Conservation (phyloP, 2,329 filamentous ascomycete genomes). For the Aspergillus fructus region DNA sequence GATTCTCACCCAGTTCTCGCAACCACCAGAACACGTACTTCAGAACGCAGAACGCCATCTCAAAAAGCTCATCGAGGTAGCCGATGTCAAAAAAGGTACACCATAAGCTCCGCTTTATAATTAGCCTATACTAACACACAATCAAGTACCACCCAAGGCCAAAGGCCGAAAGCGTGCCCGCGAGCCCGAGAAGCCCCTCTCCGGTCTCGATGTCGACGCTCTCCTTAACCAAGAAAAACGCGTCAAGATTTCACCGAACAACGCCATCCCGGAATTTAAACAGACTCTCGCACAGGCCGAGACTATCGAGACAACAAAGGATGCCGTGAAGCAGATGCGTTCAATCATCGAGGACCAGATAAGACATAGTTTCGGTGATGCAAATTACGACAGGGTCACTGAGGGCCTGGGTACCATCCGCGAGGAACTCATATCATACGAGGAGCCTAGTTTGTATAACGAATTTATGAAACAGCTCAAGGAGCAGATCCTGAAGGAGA, state of each 20-base stretch:
- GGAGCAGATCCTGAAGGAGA: conserved; percentile 64
- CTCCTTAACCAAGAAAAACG: conserved; percentile 65
- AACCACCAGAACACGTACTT: conserved; percentile 67
- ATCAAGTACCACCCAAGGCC: conserved; percentile 70
- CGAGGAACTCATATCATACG: conserved; percentile 70
- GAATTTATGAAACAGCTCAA: conserved; percentile 71
- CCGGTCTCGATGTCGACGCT: conserved; percentile 81
- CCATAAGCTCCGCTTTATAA: not conserved
- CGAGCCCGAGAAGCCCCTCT: conserved; percentile 77
- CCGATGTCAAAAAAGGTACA: conserved; percentile 79
- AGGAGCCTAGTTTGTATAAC: conserved; percentile 77
- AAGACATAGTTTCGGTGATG: conserved; percentile 70
- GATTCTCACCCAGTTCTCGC: conserved; percentile 69
- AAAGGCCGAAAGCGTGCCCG: conserved; percentile 69
- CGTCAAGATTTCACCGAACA: conserved; percentile 61
- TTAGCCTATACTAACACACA: conserved; percentile 22
- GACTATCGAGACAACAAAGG: conserved; percentile 61
- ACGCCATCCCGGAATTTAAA: conserved; percentile 89
- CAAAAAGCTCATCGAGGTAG: conserved; percentile 63
- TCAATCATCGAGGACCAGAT: conserved; percentile 68
- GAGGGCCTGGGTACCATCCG: conserved; percentile 78
- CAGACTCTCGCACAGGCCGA: conserved; percentile 66
- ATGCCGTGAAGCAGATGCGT: conserved; percentile 73
- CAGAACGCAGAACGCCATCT: conserved; percentile 58
- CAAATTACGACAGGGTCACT: conserved; percentile 69